phyloP scores from a whole-genome alignment of 2,329 filamentous ascomycete genomes.

The Penicillium sp. region DNA sequence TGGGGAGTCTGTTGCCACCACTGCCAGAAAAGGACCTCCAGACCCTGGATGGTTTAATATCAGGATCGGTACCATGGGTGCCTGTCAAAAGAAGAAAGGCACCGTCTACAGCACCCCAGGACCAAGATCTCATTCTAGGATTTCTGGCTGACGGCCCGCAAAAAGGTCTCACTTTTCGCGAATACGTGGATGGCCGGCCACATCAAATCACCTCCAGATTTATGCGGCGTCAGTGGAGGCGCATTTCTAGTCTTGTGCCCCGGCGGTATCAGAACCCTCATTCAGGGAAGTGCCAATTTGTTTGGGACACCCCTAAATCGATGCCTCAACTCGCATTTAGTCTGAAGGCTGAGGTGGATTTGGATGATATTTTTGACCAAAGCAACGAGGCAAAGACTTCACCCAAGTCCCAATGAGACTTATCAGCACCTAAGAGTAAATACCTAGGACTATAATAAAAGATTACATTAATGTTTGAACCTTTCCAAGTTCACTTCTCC shows the following conservation, averaged over 20 bases:
- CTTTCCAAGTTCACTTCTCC: no score
- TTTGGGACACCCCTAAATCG: constrained; percentile 29
- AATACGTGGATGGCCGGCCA: constrained; percentile 37
- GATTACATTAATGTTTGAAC: no score
- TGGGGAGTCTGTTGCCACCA: constrained; percentile 38
- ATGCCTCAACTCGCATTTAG: constrained; percentile 14
- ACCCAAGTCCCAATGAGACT: not conserved
- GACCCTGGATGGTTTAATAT: constrained; percentile 34
- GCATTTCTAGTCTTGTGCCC: constrained; percentile 35
- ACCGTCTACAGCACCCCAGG: constrained; percentile 4
- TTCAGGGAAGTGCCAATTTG: constrained; percentile 26
- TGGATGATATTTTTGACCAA: constrained; percentile 12
- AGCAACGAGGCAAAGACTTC: not conserved
- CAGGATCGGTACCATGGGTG: constrained; percentile 33
- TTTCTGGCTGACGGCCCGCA: constrained; percentile 38
- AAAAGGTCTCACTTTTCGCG: constrained; percentile 35
- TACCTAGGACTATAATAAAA: no score
- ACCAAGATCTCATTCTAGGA: constrained; percentile 20
- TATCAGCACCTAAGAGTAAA: not conserved
- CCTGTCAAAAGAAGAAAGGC: constrained; percentile 27
- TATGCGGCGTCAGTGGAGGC: constrained; percentile 40
- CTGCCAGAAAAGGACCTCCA: constrained; percentile 38
- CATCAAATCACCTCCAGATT: constrained; percentile 41
- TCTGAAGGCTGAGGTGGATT: constrained; percentile 7
- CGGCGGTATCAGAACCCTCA: constrained; percentile 24